Evolutionary conservation across 148 eudicot species (phyloP).

Genomic region (Heliamphora exappendiculata): DNA sequence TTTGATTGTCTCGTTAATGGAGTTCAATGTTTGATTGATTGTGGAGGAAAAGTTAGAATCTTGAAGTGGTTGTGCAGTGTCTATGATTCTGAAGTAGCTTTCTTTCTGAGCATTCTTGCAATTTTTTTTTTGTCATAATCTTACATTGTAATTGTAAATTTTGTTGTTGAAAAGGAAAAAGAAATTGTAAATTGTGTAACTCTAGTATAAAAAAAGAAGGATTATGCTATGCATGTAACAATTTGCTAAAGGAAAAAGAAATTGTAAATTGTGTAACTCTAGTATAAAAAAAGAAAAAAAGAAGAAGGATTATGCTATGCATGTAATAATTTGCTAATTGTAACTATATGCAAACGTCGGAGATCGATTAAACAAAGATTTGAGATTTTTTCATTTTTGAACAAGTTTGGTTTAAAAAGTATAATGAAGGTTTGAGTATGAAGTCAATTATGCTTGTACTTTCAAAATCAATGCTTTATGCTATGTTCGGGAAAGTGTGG

Average conservation of each 20-base stretch:
- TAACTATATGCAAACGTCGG: background rate
- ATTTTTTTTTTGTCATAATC: background rate
- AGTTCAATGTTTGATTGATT: slow-evolving; percentile 6
- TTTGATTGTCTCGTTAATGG: background rate
- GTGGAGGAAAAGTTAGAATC: background rate
- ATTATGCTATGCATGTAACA: background rate
- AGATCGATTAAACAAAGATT: background rate
- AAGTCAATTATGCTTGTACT: background rate
- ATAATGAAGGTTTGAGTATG: background rate
- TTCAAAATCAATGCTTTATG: background rate
- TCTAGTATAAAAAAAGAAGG: background rate
- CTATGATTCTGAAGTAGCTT: background rate
- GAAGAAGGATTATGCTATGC: background rate
- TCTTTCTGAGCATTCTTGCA: background rate
- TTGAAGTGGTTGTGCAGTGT: background rate
- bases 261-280: no score
- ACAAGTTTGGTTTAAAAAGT: background rate
- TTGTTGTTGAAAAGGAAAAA: no score
- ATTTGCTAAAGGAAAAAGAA: no score
- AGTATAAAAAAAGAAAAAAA: no score
- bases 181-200: no score
- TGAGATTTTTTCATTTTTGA: background rate
- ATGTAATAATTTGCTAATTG: background rate
- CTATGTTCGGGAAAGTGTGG: background rate
- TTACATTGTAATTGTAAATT: background rate